Percentiles rank a stretch among this genome's conserved stretches.
Evolutionary conservation across 2,329 filamentous ascomycete genomes (phyloP).

Genomic region (Chalaropsis thielavioides): DNA sequence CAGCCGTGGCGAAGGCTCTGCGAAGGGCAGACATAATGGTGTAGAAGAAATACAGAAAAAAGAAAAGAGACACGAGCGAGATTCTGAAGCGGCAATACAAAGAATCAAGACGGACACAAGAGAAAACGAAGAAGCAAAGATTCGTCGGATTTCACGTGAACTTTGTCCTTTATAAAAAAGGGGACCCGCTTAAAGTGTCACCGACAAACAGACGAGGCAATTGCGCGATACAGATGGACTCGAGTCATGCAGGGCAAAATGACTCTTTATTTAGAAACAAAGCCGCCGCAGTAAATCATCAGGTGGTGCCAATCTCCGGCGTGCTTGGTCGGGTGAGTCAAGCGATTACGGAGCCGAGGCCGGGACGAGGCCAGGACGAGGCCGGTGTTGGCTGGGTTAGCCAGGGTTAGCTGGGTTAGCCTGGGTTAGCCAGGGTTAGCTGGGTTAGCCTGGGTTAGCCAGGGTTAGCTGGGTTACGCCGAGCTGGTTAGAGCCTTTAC

Average conservation of each 20-base stretch:
- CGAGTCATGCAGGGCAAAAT: neutral
- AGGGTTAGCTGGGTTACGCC: neutral
- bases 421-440: too few species aligned
- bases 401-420: neutral
- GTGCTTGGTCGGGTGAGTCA: neutral
- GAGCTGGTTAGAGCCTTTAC: too few species aligned
- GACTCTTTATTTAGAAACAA: neutral
- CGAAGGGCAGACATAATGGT: conserved; percentile 27
- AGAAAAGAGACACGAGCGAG: neutral
- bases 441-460: too few species aligned
- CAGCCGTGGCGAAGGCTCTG: conserved; percentile 28
- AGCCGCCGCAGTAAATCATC: neutral
- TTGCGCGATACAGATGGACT: too few species aligned
- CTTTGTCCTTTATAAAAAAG: neutral
- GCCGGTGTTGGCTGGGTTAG: neutral
- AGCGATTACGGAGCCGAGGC: neutral
- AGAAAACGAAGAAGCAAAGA: too few species aligned
- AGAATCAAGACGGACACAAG: too few species aligned
- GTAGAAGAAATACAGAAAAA: neutral
- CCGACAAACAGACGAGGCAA: neutral
- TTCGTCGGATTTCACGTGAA: too few species aligned
- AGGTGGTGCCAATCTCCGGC: too few species aligned
- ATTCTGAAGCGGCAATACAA: too few species aligned
- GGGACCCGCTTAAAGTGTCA: conserved; percentile 5
- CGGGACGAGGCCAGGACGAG: neutral